Base-by-base conservation (phyloP, 495 filamentous ascomycete species). In the Ramalina intermedia region DNA sequence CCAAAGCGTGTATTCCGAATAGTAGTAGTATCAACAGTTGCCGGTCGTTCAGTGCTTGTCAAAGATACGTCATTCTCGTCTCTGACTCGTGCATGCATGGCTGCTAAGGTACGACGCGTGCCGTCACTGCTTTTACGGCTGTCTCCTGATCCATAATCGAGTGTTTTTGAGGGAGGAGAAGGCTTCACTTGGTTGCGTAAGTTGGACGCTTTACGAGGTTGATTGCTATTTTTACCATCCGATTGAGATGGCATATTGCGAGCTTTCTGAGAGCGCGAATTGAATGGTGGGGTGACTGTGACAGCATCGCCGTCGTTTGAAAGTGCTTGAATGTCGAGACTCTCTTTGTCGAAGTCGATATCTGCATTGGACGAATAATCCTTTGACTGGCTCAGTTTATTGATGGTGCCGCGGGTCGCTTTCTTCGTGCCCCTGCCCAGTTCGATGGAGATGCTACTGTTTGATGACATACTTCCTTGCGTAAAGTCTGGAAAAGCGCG, bases 401-500 rank as follows among this genome's bases (percentile, higher is more conserved):
- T 16, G 64, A 45, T 20, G 56, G 27, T 50, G 27, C 53, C 59
- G 63, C 49, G 51, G 41, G 9, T 62, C 6, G 21, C 54, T 37
- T 69, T 73, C 6, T 48, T 55, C 13, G 55, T 55, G 9, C 65
- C 71, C 44, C 70, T 63, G 35, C 71, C 70, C 18, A 69, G 43
- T 48, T 74, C 71, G 41, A 75, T 61, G 0, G 69, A 72, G 42
- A 68, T 51, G 8, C 61, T 62, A 43, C 61, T 60, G 45, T 66
- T 57, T 41, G 68, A 64, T 1, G 69, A 70, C 3, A 66, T 62
- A 27, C 62, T 60, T 7, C 67, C 54, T 49, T 69, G 63, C 7
- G 70, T 70, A 48, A 75, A 82, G 54, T 82, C 72, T 20, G 80
- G 80, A 61, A 82, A 82, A 45, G 73, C 69, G 55, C 71, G 73